Conservation (phyloP, 2,329 filamentous ascomycete genomes). For the Dendrostoma leiphaemia region DNA sequence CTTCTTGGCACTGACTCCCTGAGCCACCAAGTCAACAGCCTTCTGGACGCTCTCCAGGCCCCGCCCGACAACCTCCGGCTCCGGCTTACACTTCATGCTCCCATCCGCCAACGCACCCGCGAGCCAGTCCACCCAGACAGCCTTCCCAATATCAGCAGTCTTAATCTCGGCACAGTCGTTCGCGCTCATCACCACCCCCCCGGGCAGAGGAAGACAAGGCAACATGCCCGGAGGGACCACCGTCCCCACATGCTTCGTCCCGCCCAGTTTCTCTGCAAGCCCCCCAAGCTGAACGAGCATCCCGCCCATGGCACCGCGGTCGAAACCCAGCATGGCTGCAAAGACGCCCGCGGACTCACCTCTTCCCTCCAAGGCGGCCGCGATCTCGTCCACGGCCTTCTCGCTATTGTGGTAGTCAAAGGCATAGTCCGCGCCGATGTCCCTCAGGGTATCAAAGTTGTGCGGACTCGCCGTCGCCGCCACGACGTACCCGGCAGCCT, state of each 20-base stretch:
- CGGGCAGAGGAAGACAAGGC: not conserved
- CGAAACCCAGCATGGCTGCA: not conserved
- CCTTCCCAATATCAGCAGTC: not conserved
- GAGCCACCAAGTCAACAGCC: constrained; percentile 5
- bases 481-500: constrained; percentile 19
- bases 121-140: constrained; percentile 5
- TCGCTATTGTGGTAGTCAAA: constrained; percentile 25
- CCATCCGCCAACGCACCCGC: not conserved
- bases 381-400: constrained; percentile 19
- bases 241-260: not conserved
- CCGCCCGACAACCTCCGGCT: constrained; percentile 3
- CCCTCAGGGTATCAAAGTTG: constrained; percentile 21
- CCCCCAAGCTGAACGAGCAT: not conserved
- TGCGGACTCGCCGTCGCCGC: constrained; percentile 15
- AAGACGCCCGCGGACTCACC: not conserved
- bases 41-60: constrained; percentile 11
- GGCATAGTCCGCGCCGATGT: constrained; percentile 22
- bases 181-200: constrained; percentile 1
- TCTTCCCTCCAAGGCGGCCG: not conserved
- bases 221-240: not conserved
- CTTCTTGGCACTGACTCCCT: constrained; percentile 5
- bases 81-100: not conserved
- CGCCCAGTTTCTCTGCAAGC: not conserved
- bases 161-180: not conserved
- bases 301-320: not conserved